Evolutionary conservation across 2,329 filamentous ascomycete species (phyloP).

Genomic region (Diaporthe capsici): DNA sequence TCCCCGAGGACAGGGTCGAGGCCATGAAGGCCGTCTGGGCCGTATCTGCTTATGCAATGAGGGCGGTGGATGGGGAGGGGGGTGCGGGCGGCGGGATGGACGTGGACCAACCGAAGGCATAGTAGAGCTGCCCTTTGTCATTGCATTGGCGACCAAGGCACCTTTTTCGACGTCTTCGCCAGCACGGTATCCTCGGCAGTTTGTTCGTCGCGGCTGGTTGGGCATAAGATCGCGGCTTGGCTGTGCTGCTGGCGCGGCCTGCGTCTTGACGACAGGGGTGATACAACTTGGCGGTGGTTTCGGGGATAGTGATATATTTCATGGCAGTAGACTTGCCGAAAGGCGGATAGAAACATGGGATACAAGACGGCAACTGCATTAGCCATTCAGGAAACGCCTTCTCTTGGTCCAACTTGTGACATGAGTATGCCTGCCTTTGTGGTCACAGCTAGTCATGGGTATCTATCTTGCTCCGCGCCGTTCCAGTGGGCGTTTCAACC

Average conservation of each 20-base stretch:
- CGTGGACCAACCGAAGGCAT: conserved; percentile 43
- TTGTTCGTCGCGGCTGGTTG: too few relatives aligned
- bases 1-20: conserved; percentile 65
- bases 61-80: conserved; percentile 53
- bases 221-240: background rate
- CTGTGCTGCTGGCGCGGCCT: background rate
- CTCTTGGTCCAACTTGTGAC: background rate
- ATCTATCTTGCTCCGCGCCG: background rate
- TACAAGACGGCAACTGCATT: conserved; percentile 11
- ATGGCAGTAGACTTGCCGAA: conserved; percentile 23
- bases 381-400: background rate
- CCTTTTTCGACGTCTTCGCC: background rate
- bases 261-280: background rate
- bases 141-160: conserved; percentile 21
- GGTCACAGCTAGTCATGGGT: background rate
- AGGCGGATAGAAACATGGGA: conserved; percentile 10
- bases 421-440: background rate
- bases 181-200: background rate
- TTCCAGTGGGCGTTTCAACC: background rate
- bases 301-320: conserved; percentile 11
- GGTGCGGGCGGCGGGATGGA: conserved; percentile 45
- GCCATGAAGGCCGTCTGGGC: conserved; percentile 72
- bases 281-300: conserved; percentile 11
- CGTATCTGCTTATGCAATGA: conserved; percentile 73
- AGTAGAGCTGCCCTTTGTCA: background rate